Base-by-base conservation (phyloP, 257 asterid genomes). In the Schizonepeta tenuifolia region DNA sequence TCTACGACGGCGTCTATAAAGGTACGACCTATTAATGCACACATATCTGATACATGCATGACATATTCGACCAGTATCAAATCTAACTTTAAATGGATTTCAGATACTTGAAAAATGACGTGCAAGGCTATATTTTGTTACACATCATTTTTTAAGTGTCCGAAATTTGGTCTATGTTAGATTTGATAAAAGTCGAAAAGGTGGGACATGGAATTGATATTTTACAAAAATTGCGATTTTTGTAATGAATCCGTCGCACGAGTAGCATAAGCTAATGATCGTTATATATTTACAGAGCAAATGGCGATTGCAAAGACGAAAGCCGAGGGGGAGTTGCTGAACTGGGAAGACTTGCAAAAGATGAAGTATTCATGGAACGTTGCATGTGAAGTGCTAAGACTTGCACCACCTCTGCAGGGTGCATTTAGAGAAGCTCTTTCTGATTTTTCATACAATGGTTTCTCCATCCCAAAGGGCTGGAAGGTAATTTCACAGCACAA, bases 291-390 rank as follows among this genome's bases (percentile, higher is more conserved):
- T 50, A 7, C 80, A 84, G 91, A 86, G 33, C 87, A 86, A 86
- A 84, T 80, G 78, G 89, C 82, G 71, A 83, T 86, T 40, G 80
- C 85, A 24, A 74, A 78, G 12, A 60, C 86, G 7, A 86, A 86
- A 69, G 57, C 21, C 4, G 67, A 46, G 0, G 89, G 81, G 1
- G 85, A 84, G 57, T 44, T 82, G 61, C 65, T 86, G 61, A 84
- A 73, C 50, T 82, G 87, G 89, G 83, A 77, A 1, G 92, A 86
- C 74, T 14, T 82, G 12, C 79, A 84, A 22, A 86, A 83, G 79
- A 86, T 86, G 89, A 85, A 80, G 50, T 85, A 82, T 72, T 84
- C 89, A 46, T 84, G 89, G 88, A 84, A 77, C n/a, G 86, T 84
- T 2, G 86, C 86, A 0, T 78, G 85, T 55, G 89, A 85, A 74